Percentiles rank a stretch among this genome's conserved stretches.
Conservation (phyloP, 345 rosid genomes). For the Aethionema arabicum region DNA sequence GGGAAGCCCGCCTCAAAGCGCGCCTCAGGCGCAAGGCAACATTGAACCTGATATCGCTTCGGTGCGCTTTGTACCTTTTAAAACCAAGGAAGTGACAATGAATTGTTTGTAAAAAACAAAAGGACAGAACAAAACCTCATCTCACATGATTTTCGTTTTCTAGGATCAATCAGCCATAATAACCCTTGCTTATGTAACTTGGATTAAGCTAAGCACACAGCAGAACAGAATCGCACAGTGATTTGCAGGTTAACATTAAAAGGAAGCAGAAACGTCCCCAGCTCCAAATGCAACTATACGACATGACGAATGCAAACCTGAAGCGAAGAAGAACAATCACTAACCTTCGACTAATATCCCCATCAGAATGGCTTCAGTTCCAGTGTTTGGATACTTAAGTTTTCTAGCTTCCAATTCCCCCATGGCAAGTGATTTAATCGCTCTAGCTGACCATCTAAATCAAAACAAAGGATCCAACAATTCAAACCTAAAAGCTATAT, state of each 20-base stretch:
- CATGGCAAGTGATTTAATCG: conserved; percentile 75
- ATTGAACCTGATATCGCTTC: too few relatives aligned
- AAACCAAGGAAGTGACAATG: background rate
- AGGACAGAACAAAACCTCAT: conserved; percentile 10
- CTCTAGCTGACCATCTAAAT: conserved; percentile 90
- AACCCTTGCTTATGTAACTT: conserved; percentile 6
- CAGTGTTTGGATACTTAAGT: conserved; percentile 74
- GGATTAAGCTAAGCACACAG: background rate
- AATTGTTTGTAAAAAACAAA: background rate
- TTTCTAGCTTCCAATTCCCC: conserved; percentile 91
- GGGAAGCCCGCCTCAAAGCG: too few relatives aligned
- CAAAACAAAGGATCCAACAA: background rate
- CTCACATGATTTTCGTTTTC: background rate
- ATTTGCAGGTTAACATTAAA: background rate
- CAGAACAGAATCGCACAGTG: background rate
- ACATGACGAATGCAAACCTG: background rate
- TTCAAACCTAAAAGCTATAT: conserved; percentile 14
- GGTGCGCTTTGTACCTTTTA: too few relatives aligned
- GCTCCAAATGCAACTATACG: conserved; percentile 1
- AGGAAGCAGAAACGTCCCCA: background rate
- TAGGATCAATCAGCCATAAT: conserved; percentile 8
- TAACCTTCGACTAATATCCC: conserved; percentile 92
- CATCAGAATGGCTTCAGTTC: conserved; percentile 84
- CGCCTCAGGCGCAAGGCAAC: too few relatives aligned
- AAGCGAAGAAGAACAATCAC: conserved; percentile 26